phyloP scores from a whole-genome alignment of 805 yeast species.

The Metschnikowia similis region DNA sequence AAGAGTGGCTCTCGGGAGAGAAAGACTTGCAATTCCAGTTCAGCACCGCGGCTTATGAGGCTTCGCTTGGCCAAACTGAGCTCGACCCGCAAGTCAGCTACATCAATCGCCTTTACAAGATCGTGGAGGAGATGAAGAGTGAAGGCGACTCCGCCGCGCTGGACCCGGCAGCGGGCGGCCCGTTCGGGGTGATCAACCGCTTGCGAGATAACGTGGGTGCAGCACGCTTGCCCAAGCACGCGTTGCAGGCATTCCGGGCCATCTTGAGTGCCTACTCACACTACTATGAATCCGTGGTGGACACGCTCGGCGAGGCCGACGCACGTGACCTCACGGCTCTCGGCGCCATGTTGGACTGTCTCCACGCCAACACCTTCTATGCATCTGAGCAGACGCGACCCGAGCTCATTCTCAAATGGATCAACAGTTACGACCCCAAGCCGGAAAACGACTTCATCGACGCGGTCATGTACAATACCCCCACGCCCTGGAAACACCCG shows the following conservation, averaged over 20 bases:
- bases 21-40: conserved; percentile 36
- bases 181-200: conserved; percentile 31
- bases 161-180: conserved; percentile 16
- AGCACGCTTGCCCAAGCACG: conserved; percentile 7
- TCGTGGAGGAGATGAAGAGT: conserved; percentile 38
- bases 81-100: conserved; percentile 38
- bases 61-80: conserved; percentile 33
- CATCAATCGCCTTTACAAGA: conserved; percentile 47
- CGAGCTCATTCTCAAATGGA: conserved; percentile 52
- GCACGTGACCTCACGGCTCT: conserved; percentile 32
- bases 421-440: conserved; percentile 63
- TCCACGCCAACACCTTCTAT: conserved; percentile 49
- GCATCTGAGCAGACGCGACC: conserved; percentile 38
- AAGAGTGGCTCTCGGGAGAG: conserved; percentile 43
- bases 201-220: conserved; percentile 12
- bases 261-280: conserved; percentile 11
- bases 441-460: conserved; percentile 53
- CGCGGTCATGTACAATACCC: conserved; percentile 40
- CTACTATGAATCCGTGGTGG: conserved; percentile 20
- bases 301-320: conserved; percentile 19
- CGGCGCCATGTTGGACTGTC: conserved; percentile 52
- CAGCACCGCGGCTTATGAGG: conserved; percentile 37
- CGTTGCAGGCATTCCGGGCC: conserved; percentile 24
- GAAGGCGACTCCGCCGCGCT: conserved; percentile 17
- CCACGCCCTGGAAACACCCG: conserved; percentile 45